phyloP scores from a whole-genome alignment of 208 protist genomes.

The Balamuthia mandrillaris region DNA sequence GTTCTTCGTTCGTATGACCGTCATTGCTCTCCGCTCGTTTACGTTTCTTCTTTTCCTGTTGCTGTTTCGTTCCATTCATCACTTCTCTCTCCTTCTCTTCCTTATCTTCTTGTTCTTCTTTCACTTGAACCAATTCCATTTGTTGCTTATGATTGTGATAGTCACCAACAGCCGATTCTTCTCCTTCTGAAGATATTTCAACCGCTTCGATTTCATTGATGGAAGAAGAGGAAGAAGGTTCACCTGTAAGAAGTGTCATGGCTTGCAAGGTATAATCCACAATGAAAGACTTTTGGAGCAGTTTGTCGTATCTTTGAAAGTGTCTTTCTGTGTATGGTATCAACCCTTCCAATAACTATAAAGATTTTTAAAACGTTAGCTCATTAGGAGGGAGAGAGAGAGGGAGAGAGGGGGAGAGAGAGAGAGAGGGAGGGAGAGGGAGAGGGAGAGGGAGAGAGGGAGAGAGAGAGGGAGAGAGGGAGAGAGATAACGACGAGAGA shows the following conservation, averaged over 20 bases:
- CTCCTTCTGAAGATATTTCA: no score
- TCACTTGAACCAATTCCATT: no score
- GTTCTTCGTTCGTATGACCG: no score
- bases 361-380: background rate
- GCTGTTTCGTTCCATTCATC: background rate
- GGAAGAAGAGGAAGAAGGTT: no score
- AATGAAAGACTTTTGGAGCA: conserved; percentile 22
- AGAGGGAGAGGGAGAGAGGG: background rate
- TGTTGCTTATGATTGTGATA: no score
- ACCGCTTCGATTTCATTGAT: no score
- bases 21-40: background rate
- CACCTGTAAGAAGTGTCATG: background rate
- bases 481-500: background rate
- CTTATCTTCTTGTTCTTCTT: background rate
- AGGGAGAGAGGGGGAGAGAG: background rate
- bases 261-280: conserved; percentile 15
- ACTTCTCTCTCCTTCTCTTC: background rate
- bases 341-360: background rate
- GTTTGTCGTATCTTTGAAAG: background rate
- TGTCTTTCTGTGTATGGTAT: conserved; percentile 32
- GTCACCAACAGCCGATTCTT: no score
- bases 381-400: background rate
- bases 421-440: background rate
- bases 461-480: background rate
- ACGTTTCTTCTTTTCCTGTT: background rate